Percentiles rank a stretch among this genome's conserved stretches.
These are phyloP conservation scores for Neofusicoccum sp. DNA, from an alignment of 2,329 filamentous ascomycete genomes.

Conservation along the genomic window DNA sequence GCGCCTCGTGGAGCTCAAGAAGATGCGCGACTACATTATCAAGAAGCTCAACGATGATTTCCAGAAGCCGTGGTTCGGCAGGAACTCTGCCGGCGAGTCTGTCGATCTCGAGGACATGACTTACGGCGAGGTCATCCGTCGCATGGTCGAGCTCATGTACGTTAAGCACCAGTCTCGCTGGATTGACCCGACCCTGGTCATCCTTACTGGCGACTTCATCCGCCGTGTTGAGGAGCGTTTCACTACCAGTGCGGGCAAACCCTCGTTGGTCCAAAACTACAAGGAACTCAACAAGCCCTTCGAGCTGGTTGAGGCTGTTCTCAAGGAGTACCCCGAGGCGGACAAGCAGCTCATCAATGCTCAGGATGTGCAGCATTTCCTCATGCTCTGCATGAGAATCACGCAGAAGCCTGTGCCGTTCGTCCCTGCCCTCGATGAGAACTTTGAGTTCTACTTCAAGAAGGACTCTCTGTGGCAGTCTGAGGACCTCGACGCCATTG, in stretches of 20 bases:
- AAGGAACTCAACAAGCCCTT: conserved; percentile 83
- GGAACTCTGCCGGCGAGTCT: conserved; percentile 41
- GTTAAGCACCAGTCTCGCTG: conserved; percentile 46
- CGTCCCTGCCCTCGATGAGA: conserved; percentile 90
- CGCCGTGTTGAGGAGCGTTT: conserved; percentile 96
- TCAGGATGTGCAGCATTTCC: conserved; percentile 95
- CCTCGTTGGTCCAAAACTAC: conserved; percentile 86
- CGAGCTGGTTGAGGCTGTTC: conserved; percentile 71
- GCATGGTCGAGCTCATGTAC: conserved; percentile 49
- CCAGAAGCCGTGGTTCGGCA: conserved; percentile 51
- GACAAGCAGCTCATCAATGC: conserved; percentile 93
- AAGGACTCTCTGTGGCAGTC: conserved; percentile 99
- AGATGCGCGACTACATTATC: conserved; percentile 47
- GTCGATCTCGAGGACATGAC: conserved; percentile 51
- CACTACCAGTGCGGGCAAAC: conserved; percentile 66
- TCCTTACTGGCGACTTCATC: conserved; percentile 90
- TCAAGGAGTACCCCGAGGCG: conserved; percentile 81
- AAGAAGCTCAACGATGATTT: conserved; percentile 48
- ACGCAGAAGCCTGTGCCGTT: conserved; percentile 97
- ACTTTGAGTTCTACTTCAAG: conserved; percentile 99
- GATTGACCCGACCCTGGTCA: conserved; percentile 66
- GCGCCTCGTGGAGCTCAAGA: conserved; percentile 42
- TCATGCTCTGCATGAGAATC: conserved; percentile 85
- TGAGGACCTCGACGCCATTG: conserved; percentile 92
- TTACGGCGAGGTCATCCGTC: conserved; percentile 45